Conservation (phyloP, 139 green algal genomes). For the Spirogloea muscicola region DNA sequence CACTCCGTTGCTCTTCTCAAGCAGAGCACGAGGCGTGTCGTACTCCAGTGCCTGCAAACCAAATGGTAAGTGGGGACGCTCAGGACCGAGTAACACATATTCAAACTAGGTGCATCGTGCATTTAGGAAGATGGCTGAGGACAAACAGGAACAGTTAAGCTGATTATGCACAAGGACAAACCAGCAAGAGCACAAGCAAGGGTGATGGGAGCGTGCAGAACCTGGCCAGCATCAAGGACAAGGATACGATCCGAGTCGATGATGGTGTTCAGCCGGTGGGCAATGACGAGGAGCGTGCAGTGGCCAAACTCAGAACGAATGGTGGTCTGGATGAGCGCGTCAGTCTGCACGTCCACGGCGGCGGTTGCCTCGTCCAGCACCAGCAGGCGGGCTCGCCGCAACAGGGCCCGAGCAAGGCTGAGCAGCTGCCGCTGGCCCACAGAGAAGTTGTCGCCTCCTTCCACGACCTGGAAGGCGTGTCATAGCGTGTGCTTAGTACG, state of each 20-base stretch:
- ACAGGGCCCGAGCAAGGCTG: conserved; percentile 79
- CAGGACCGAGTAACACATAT: background rate
- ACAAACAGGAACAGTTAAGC: background rate
- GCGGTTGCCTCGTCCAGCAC: conserved; percentile 90
- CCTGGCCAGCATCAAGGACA: conserved; percentile 36
- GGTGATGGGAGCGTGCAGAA: background rate
- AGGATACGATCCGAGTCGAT: conserved; percentile 48
- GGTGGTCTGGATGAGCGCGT: conserved; percentile 67
- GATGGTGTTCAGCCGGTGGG: conserved; percentile 47
- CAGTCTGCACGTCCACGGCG: conserved; percentile 78
- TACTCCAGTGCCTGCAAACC: conserved; percentile 25
- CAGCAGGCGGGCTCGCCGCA: conserved; percentile 62
- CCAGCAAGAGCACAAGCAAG: conserved; percentile 3
- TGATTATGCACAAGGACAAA: background rate
- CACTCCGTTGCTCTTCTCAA: conserved; percentile 4
- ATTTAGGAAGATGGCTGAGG: background rate
- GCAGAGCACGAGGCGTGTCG: conserved; percentile 26
- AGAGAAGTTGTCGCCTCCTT: conserved; percentile 74
- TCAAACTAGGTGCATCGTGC: background rate
- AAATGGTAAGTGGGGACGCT: background rate
- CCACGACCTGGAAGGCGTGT: conserved; percentile 27
- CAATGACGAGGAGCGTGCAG: conserved; percentile 65
- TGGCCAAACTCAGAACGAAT: conserved; percentile 73
- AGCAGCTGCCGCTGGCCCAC: conserved; percentile 87
- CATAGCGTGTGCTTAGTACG: too few species aligned